Conservation (phyloP, 1,284 basidiomycete species). For the Sanguinoderma infundibulare region DNA sequence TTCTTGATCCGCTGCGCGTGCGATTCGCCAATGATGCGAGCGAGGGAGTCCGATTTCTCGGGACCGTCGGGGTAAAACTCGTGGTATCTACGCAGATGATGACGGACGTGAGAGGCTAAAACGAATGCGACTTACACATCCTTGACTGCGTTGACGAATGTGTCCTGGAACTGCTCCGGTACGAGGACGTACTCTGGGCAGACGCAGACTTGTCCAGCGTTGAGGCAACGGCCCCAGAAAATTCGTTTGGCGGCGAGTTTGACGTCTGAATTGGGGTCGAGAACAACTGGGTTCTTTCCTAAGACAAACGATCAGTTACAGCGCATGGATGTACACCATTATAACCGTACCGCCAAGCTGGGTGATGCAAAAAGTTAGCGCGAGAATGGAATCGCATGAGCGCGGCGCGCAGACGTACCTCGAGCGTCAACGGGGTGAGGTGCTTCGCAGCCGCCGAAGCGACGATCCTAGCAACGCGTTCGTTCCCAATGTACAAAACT, state of each 20-base stretch:
- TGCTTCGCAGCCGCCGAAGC: conserved; percentile 85
- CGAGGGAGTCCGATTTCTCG: conserved; percentile 46
- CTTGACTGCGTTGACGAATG: conserved; percentile 64
- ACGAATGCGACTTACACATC: conserved; percentile 50
- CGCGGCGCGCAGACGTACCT: conserved; percentile 43
- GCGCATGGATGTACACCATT: too few species aligned
- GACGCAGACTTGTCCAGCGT: conserved; percentile 75
- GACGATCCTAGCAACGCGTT: conserved; percentile 82
- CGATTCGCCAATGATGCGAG: conserved; percentile 51
- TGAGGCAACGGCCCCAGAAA: conserved; percentile 81
- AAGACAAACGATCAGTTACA: conserved; percentile 21
- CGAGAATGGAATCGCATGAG: not conserved
- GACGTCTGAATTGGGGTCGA: conserved; percentile 72
- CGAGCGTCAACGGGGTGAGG: conserved; percentile 84
- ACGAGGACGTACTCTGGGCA: conserved; percentile 87
- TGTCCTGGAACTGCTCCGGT: conserved; percentile 62
- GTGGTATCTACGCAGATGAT: conserved; percentile 43
- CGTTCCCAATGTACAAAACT: conserved; percentile 72
- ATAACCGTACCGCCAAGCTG: conserved; percentile 21
- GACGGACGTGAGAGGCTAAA: not conserved
- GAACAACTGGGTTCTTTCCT: conserved; percentile 87
- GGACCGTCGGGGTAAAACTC: conserved; percentile 59
- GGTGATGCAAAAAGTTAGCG: not conserved
- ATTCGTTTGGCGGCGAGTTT: conserved; percentile 63
- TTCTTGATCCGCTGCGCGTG: conserved; percentile 69